phyloP scores from a whole-genome alignment of 2,329 filamentous ascomycete species.

The Sporothrix protearum region DNA sequence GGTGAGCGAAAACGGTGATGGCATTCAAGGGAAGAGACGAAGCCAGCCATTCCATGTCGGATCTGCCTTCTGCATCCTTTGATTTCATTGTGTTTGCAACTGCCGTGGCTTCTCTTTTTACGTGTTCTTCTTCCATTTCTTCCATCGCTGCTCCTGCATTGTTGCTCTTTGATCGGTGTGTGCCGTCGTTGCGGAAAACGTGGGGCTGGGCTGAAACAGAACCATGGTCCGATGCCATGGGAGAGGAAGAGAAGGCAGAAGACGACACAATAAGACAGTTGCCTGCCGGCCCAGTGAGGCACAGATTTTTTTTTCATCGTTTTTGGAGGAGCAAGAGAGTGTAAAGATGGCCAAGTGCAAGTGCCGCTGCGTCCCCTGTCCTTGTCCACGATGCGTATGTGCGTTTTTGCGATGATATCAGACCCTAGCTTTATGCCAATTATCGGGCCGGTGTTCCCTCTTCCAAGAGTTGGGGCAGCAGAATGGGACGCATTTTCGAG shows the following conservation, averaged over 20 bases:
- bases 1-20: background rate
- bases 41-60: conserved; percentile 4
- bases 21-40: background rate
- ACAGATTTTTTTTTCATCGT: background rate
- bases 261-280: background rate
- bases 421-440: background rate
- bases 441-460: background rate
- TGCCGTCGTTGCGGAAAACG: background rate
- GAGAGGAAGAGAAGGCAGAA: background rate
- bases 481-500: background rate
- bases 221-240: conserved; percentile 6
- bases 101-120: background rate
- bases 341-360: background rate
- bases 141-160: background rate
- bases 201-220: conserved; percentile 12
- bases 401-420: background rate
- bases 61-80: background rate
- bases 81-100: background rate
- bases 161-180: conserved; percentile 10
- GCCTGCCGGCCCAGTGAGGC: conserved; percentile 5
- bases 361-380: conserved; percentile 13
- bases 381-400: background rate
- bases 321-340: background rate
- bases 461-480: background rate
- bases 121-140: no score